These are phyloP conservation scores for Cercospora janseana DNA, from an alignment of 2,329 filamentous ascomycete genomes.

Conservation along the genomic window DNA sequence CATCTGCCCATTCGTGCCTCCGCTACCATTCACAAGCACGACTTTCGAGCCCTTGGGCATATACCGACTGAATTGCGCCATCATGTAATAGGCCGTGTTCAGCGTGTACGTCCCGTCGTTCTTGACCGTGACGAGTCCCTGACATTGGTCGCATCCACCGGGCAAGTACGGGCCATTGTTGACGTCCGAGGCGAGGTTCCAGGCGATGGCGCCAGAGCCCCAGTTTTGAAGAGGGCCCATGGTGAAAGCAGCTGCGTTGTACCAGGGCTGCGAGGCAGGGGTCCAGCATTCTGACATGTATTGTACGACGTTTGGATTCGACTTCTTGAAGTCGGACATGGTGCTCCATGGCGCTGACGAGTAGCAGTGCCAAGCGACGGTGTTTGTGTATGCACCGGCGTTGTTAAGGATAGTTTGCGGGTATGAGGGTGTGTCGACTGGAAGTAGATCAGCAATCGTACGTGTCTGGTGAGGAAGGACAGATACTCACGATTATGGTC, in stretches of 20 bases:
- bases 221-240: slow-evolving; percentile 28
- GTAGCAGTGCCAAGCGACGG: slow-evolving; percentile 29
- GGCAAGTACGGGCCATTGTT: slow-evolving; percentile 22
- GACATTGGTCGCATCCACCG: slow-evolving; percentile 20
- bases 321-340: slow-evolving; percentile 21
- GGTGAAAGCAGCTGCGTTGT: slow-evolving; percentile 24
- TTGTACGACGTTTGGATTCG: slow-evolving; percentile 21
- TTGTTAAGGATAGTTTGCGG: slow-evolving; percentile 23
- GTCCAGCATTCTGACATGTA: slow-evolving; percentile 30
- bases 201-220: slow-evolving; percentile 24
- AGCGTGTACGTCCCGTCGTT: slow-evolving; percentile 19
- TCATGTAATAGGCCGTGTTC: slow-evolving; percentile 26
- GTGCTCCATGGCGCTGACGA: slow-evolving; percentile 17
- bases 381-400: slow-evolving; percentile 21
- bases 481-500: slow-evolving; percentile 22
- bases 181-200: slow-evolving; percentile 21
- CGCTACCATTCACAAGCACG: slow-evolving; percentile 15
- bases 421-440: slow-evolving; percentile 18
- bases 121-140: slow-evolving; percentile 23
- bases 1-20: slow-evolving; percentile 4
- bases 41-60: slow-evolving; percentile 22
- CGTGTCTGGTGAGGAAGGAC: not conserved
- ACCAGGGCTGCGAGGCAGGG: slow-evolving; percentile 18
- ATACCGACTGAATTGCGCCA: slow-evolving; percentile 26
- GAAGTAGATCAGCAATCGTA: not conserved